Base-by-base conservation (phyloP, 2,329 filamentous ascomycete genomes). In the Phialophora macrospora region DNA sequence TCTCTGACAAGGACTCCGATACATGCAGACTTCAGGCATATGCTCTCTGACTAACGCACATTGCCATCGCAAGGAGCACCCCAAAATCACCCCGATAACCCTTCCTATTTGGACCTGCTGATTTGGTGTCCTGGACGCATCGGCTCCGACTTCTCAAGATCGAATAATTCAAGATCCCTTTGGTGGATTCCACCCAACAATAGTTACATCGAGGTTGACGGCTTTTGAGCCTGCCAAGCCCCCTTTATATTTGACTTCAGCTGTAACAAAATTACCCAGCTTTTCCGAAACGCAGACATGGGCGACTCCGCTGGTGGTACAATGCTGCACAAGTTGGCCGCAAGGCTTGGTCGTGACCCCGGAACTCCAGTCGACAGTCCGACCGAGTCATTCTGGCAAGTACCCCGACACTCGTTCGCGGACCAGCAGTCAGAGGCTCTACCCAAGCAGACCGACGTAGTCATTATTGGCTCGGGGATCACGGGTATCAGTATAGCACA, bases 381-480 rank as follows among this genome's bases (percentile, higher is more conserved):
- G 1, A 80, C 77, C 1, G 24, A 70, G 6, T 74, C 79, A 4
- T 77, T 75, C 60, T 78, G 76, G 76, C 67, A 75, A 17, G 62
- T 71, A 34, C 60, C 68, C 0, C 68, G 69, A 0, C 74, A 75
- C 66, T 56, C 71, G 0, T 72, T 77, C 14, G 63, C 72, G 4
- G 63, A 72, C 2, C 52, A 55, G 1, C 67, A 69, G 14, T 70
- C 70, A 20, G 34, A 58, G 6, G 28, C 63, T n/a, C 65, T 77
- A 0, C 72, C 74, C 7, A 44, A 67, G 2, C 60, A 72, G 44
- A 69, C 73, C 1, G 73, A 77, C 57, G 65, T 75, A 49, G 74
- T 71, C 7, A 72, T 79, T 32, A 76, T 78, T 51, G 77, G 77
- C 26, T 78, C 77, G 4, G 77, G 77, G 1, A 77, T 78, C 56